phyloP scores from a whole-genome alignment of 305 asterid genomes.

The Fraxinus platypoda region DNA sequence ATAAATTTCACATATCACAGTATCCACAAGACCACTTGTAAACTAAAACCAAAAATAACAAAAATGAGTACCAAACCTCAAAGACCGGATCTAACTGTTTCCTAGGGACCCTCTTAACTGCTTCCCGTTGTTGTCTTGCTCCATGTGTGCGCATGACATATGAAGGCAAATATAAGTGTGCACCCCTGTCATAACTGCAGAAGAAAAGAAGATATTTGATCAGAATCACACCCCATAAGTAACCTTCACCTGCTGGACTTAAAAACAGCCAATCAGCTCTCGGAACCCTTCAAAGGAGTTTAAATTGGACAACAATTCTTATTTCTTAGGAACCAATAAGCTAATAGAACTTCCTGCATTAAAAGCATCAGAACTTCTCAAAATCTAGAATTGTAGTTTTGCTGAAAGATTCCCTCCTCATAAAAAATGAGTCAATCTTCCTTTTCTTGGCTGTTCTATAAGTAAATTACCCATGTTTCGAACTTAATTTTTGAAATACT shows the following conservation, averaged over 20 bases:
- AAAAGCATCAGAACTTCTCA: not conserved
- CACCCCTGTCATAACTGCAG: conserved; percentile 88
- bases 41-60: conserved; percentile 16
- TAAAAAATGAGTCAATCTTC: not conserved
- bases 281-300: not conserved
- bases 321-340: not conserved
- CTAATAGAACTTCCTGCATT: not conserved
- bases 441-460: not conserved
- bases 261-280: conserved; percentile 5
- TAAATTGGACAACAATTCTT: conserved; percentile 7
- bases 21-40: conserved; percentile 4
- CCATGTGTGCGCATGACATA: conserved; percentile 98
- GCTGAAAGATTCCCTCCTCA: not conserved
- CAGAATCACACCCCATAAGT: conserved; percentile 14
- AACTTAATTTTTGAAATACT: not conserved
- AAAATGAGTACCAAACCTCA: conserved; percentile 55
- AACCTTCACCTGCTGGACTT: conserved; percentile 13
- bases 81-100: conserved; percentile 65
- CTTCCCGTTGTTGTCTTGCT: conserved; percentile 84
- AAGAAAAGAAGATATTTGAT: conserved; percentile 12
- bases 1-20: conserved; percentile 5
- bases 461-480: not conserved
- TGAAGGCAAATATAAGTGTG: conserved; percentile 77
- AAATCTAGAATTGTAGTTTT: not conserved
- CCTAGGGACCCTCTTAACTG: conserved; percentile 61